Base-by-base conservation (phyloP, 164 flowering plant genomes). In the Paratinospora sagittata region DNA sequence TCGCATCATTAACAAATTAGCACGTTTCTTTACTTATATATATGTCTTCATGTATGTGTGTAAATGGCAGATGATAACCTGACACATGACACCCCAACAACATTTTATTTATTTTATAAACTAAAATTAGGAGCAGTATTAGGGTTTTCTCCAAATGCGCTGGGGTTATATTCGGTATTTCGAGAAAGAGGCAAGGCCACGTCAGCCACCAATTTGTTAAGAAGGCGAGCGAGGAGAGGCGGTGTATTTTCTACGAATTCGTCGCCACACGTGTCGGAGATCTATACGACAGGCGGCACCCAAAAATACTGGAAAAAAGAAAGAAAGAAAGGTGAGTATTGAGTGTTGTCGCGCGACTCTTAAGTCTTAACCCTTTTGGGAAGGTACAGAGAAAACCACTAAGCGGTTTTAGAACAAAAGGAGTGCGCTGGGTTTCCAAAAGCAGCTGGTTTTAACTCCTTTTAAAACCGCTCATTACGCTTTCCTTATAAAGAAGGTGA, bases 251-350 rank as follows among this genome's bases (percentile, higher is more conserved):
- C 57, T 43, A 68, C 63, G 81, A 34, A 66, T 47, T 11, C 34
- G 65, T 63, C 27, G 17, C 64, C 73, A 55, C 83, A 84, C 85
- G 85, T 75, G 87, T 82, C 85, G 63, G 55, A 26, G 78, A 78
- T 78, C 84, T 61, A 82, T 78, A 73, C 21, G 82, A 61, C 33
- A 62, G 78, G 62, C 77, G 84, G 78, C 78, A 27, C 68, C 19
- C 61, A 26, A 68, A 69, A 68, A 64, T 71, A 66, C 57, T 36
- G 41, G 34, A 19, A 63, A 33, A 3, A 27, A 45, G 14, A 27
- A 66, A 9, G 34, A 30, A 30, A 30, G 34, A 30, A 30, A 30
- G 2, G 34, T 30, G 34, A 30, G 34, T 4, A 4, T 30, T 30
- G 34, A 30, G 2, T 30, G 34, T 30, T 30, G 34, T 30, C 4